These are phyloP conservation scores for Ilyonectria destructans DNA, from an alignment of 2,329 filamentous ascomycete genomes.

Conservation along the genomic window DNA sequence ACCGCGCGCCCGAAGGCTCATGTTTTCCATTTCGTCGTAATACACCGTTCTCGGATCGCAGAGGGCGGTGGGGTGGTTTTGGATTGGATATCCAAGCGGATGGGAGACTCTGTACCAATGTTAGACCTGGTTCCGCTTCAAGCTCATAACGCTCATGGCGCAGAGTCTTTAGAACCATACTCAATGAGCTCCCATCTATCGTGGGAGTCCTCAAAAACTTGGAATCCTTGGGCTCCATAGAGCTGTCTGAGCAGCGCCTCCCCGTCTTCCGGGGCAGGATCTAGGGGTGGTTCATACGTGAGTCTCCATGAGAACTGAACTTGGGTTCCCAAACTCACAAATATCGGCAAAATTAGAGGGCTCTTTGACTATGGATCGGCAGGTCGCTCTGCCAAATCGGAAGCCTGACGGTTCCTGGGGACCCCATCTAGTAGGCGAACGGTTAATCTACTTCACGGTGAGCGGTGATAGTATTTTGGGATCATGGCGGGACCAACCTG, in stretches of 20 bases:
- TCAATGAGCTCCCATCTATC: not conserved
- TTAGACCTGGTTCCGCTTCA: not conserved
- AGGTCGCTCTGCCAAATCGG: too few relatives aligned
- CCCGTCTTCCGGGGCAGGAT: not conserved
- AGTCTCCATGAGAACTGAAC: not conserved
- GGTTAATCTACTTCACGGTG: not conserved
- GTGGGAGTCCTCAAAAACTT: not conserved
- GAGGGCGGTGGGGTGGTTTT: not conserved
- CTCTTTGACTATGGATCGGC: not conserved
- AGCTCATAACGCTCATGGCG: not conserved
- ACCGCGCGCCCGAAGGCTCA: not conserved
- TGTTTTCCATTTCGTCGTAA: not conserved
- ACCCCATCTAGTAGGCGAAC: too few relatives aligned
- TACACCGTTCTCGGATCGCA: not conserved
- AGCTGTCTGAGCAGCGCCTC: not conserved
- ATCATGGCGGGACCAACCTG: not conserved
- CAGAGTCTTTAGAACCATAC: not conserved
- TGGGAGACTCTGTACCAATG: not conserved
- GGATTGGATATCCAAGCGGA: not conserved
- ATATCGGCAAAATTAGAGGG: not conserved
- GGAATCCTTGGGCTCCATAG: not conserved
- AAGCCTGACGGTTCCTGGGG: too few relatives aligned
- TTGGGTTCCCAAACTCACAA: not conserved
- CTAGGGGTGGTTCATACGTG: not conserved
- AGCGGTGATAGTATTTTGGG: not conserved